Base-by-base conservation (phyloP, 2,329 filamentous ascomycete genomes). In the Aspergillus alliaceus region DNA sequence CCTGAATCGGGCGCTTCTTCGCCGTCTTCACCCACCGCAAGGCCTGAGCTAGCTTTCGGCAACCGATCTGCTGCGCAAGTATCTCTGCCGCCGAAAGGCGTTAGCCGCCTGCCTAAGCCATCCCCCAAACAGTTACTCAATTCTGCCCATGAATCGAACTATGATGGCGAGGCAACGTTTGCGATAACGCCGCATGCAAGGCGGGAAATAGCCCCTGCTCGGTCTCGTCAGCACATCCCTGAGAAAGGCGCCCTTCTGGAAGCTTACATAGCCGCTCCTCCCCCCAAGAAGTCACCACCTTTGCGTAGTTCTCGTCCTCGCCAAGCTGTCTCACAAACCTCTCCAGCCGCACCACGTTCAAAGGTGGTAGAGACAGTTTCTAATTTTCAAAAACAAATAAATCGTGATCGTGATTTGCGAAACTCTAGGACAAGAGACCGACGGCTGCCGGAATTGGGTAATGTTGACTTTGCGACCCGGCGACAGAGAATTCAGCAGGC, bases 391-490 rank as follows among this genome's bases (percentile, higher is more conserved):
- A 74, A 59, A 56, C 69, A 71, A 48, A 69, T 68, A 51, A 72
- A 72, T 51, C 63, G 66, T 24, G 64, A 73, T 52, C 70, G 59
- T 48, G 69, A 71, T 31, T 56, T 59, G 11, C 69, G 70, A 63
- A 73, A 64, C 51, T 60, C 69, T 25, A 70, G 70, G 57, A 67
- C 69, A 49, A 69, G 72, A 53, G 72, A 70, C 59, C 76, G 76
- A 61, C 79, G 76, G 62, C 79, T 84, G 32, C 83, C 82, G n/a
- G 82, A 86, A 66, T 66, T 93, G 57, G 88, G 88, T 1, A 88
- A 89, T 58, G 90, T 96, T 52, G 90, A 96, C 73, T 95, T 96
- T 70, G 91, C 89, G 58, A 90, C 90, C 64, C 84, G 91, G 51
- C 84, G 92, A 65, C 88, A 91, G 69, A 86, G 87, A 59, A 96